A percentile compares a stretch with the other conserved stretches of the same genome.
phyloP scores from a whole-genome alignment of 129 eudicot genomes.

The Artemisia argyi region DNA sequence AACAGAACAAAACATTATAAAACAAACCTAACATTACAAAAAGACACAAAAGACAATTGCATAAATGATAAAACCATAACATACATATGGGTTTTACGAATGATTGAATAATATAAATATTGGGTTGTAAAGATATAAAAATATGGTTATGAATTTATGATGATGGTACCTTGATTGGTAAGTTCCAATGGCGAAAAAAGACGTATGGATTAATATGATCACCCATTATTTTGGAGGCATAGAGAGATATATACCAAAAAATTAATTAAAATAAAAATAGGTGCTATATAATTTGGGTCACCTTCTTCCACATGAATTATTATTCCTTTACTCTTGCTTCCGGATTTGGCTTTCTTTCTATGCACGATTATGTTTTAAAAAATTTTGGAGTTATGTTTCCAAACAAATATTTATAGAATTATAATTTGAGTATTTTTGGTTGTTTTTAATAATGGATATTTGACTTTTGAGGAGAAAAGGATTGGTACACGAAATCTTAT shows the following conservation, averaged over 20 bases:
- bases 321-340: conserved; percentile 18
- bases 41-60: neutral
- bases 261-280: neutral
- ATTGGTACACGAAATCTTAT: too few species aligned
- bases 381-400: too few species aligned
- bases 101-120: conserved; percentile 5
- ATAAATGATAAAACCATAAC: conserved; percentile 10
- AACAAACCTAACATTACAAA: neutral
- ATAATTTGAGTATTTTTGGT: too few species aligned
- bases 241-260: conserved; percentile 32
- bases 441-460: too few species aligned
- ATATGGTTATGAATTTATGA: neutral
- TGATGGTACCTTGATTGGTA: conserved; percentile 22
- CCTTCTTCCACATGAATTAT: neutral
- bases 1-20: neutral
- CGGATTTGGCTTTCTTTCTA: conserved; percentile 22
- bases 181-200: conserved; percentile 23
- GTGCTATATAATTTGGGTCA: neutral
- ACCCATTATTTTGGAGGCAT: conserved; percentile 31
- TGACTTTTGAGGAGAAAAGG: too few species aligned
- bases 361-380: neutral
- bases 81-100: conserved; percentile 15
- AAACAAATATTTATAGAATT: too few species aligned
- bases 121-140: neutral
- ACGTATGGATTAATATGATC: neutral